Evolutionary conservation across 257 asterid species (phyloP).

Genomic region (Penstemon barbatus): DNA sequence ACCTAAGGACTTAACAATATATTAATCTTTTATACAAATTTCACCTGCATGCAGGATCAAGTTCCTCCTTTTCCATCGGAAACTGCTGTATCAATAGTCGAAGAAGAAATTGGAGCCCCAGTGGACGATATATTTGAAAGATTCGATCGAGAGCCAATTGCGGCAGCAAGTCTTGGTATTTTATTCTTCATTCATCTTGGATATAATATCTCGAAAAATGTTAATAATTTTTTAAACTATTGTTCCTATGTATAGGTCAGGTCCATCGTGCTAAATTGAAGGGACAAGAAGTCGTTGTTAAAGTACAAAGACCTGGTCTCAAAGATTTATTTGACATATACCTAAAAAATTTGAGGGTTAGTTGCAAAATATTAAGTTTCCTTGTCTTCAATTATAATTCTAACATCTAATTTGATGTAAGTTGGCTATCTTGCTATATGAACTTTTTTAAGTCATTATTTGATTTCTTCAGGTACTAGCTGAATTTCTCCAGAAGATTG

Average conservation of each 20-base stretch:
- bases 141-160: conserved; percentile 86
- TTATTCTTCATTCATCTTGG: too few species aligned
- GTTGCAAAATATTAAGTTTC: too few species aligned
- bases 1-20: neutral
- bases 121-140: conserved; percentile 60
- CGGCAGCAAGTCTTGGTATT: conserved; percentile 96
- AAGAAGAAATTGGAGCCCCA: conserved; percentile 75
- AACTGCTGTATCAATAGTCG: conserved; percentile 76
- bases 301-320: too few species aligned
- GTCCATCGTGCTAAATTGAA: too few species aligned
- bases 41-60: conserved; percentile 64
- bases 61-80: conserved; percentile 94
- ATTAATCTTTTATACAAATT: neutral
- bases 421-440: conserved; percentile 7
- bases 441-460: conserved; percentile 19
- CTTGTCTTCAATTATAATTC: neutral
- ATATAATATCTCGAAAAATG: too few species aligned
- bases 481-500: conserved; percentile 93
- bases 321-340: too few species aligned
- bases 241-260: too few species aligned
- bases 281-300: too few species aligned
- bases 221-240: too few species aligned
- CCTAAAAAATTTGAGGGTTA: too few species aligned
- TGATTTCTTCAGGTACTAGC: conserved; percentile 73
- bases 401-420: conserved; percentile 4